Evolutionary conservation across 2,329 filamentous ascomycete species (phyloP).

Genomic region (Aspergillus arachidicola): DNA sequence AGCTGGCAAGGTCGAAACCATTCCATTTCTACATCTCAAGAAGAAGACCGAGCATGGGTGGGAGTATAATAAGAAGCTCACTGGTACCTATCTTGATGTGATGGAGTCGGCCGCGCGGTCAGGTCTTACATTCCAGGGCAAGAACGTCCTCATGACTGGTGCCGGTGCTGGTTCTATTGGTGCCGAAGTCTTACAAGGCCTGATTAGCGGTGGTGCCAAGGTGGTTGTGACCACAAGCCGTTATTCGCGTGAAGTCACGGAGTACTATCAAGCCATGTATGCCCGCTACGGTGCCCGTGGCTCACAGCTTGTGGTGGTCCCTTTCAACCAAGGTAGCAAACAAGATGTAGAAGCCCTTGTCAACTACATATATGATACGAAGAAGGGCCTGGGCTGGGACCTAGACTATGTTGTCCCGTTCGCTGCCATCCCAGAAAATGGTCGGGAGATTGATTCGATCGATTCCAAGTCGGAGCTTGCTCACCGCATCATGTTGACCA

Average conservation of each 20-base stretch:
- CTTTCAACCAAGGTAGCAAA: constrained; percentile 98
- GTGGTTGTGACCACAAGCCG: constrained; percentile 95
- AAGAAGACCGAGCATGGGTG: constrained; percentile 95
- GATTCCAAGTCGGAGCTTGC: constrained; percentile 98
- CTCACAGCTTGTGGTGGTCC: constrained; percentile 95
- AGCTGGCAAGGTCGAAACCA: constrained; percentile 89
- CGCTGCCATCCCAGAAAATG: constrained; percentile 95
- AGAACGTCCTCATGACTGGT: constrained; percentile 97
- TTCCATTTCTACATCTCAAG: constrained; percentile 96
- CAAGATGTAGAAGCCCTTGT: constrained; percentile 94
- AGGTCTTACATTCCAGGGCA: constrained; percentile 89
- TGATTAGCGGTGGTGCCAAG: constrained; percentile 95
- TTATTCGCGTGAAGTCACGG: constrained; percentile 95
- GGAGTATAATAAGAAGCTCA: constrained; percentile 99
- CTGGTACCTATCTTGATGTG: constrained; percentile 87
- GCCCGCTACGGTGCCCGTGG: constrained; percentile 89
- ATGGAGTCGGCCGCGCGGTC: constrained; percentile 83
- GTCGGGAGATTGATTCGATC: constrained; percentile 93
- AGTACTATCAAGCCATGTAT: constrained; percentile 99
- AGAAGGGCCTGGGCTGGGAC: constrained; percentile 97
- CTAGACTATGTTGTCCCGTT: constrained; percentile 95
- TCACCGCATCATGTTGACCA: constrained; percentile 98
- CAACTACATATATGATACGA: constrained; percentile 94
- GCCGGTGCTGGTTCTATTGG: constrained; percentile 97
- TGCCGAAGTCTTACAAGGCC: constrained; percentile 91